Evolutionary conservation across 2,329 filamentous ascomycete species (phyloP).

Genomic region (Calonectria honghensis): DNA sequence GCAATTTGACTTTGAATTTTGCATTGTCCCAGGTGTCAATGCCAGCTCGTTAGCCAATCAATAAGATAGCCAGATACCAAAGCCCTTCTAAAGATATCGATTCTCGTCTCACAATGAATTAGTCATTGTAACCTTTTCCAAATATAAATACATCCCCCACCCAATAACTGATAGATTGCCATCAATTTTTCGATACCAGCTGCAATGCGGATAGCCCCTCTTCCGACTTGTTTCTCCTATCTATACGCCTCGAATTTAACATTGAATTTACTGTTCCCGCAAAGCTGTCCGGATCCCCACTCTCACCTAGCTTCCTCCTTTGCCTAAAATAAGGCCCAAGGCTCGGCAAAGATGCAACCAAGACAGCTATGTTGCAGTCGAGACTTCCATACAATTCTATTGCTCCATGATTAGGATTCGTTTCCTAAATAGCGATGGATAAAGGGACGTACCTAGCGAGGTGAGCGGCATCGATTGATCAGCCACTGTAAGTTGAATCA

Average conservation of each 20-base stretch:
- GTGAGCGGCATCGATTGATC: background rate
- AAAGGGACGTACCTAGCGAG: background rate
- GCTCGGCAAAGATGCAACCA: background rate
- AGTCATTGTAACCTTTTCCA: too few species aligned
- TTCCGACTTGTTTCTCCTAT: background rate
- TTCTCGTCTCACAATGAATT: too few species aligned
- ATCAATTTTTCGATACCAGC: background rate
- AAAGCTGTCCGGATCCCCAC: background rate
- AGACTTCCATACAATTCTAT: background rate
- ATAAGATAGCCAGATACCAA: too few species aligned
- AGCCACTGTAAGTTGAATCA: background rate
- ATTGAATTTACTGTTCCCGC: background rate
- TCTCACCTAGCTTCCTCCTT: background rate
- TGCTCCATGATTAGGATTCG: too few species aligned
- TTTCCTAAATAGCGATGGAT: too few species aligned
- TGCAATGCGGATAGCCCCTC: background rate
- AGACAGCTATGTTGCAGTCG: conserved; percentile 4
- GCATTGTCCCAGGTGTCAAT: too few species aligned
- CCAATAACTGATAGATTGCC: background rate
- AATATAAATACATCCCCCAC: too few species aligned
- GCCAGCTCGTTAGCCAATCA: too few species aligned
- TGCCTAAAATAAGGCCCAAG: background rate
- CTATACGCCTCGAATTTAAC: background rate
- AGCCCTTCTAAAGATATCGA: too few species aligned
- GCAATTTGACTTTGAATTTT: too few species aligned